These are phyloP conservation scores for Retiboletus flavoniger DNA, from an alignment of 1,284 basidiomycete genomes.

Conservation along the genomic window DNA sequence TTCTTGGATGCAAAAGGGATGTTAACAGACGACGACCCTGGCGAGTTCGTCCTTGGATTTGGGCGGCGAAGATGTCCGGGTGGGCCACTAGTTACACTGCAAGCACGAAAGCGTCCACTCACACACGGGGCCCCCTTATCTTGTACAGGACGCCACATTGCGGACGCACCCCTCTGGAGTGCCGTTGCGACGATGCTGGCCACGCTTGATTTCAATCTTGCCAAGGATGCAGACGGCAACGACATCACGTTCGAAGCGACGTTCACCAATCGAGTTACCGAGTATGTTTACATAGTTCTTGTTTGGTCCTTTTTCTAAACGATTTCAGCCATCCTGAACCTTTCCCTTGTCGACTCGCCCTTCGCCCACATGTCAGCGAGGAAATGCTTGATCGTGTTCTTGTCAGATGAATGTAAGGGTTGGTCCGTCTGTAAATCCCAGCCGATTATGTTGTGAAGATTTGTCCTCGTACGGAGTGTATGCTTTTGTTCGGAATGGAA, in stretches of 20 bases:
- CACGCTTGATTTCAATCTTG: constrained; percentile 14
- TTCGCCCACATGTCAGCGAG: neutral
- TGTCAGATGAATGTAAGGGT: too few relatives aligned
- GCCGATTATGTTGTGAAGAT: too few relatives aligned
- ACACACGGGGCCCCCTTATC: neutral
- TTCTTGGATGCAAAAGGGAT: constrained; percentile 18
- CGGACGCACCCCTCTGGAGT: constrained; percentile 24
- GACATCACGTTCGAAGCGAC: constrained; percentile 10
- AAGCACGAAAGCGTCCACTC: neutral
- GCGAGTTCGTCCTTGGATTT: constrained; percentile 20
- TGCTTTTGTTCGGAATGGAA: too few relatives aligned
- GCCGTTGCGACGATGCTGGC: constrained; percentile 20
- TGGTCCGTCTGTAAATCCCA: too few relatives aligned
- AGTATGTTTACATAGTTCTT: constrained; percentile 1
- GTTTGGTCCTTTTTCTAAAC: neutral
- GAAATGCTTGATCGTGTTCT: neutral
- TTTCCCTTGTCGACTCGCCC: neutral
- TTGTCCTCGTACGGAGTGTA: too few relatives aligned
- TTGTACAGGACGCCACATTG: constrained; percentile 14
- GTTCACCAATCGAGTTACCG: constrained; percentile 7
- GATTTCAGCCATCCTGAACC: neutral
- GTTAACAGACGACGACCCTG: constrained; percentile 13
- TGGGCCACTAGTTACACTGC: neutral
- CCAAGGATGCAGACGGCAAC: constrained; percentile 16
- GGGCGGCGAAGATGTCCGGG: constrained; percentile 22